Conservation (phyloP, 2,329 filamentous ascomycete genomes). For the Pseudogymnoascus sp. region DNA sequence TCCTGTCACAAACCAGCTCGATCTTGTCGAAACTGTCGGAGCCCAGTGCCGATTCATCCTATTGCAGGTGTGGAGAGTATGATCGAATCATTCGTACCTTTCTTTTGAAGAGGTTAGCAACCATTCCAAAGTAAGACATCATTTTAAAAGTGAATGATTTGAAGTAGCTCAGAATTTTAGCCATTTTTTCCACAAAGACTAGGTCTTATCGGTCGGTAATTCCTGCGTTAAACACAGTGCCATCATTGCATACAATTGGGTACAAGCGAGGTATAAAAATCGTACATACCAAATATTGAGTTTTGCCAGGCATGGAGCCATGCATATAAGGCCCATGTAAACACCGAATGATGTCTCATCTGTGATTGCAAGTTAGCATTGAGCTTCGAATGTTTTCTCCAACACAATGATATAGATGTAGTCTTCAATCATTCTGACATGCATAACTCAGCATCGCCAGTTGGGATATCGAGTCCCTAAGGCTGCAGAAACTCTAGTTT, state of each 20-base stretch:
- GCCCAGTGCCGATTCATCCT: constrained; percentile 98
- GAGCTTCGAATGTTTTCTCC: background rate
- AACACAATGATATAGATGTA: background rate
- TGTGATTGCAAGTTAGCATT: background rate
- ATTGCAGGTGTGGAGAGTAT: constrained; percentile 16
- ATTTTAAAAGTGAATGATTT: constrained; percentile 17
- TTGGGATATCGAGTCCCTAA: constrained; percentile 7
- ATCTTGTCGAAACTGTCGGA: constrained; percentile 59
- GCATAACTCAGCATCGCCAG: constrained; percentile 7
- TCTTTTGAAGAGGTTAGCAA: constrained; percentile 4
- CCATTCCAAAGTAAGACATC: background rate
- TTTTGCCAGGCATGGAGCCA: background rate
- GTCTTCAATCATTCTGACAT: constrained; percentile 8
- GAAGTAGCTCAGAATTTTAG: constrained; percentile 69
- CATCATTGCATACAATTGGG: background rate
- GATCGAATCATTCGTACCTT: constrained; percentile 3
- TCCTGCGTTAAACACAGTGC: constrained; percentile 7
- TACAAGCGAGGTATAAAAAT: background rate
- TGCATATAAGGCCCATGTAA: background rate
- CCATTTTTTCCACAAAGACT: constrained; percentile 71
- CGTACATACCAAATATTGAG: background rate
- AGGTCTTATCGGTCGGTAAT: constrained; percentile 80
- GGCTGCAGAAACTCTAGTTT: constrained; percentile 8
- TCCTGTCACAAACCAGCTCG: constrained; percentile 59
- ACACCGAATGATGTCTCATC: background rate